Evolutionary conservation across 1,284 basidiomycete genomes (phyloP).

Genomic region (Agaricales sp.): DNA sequence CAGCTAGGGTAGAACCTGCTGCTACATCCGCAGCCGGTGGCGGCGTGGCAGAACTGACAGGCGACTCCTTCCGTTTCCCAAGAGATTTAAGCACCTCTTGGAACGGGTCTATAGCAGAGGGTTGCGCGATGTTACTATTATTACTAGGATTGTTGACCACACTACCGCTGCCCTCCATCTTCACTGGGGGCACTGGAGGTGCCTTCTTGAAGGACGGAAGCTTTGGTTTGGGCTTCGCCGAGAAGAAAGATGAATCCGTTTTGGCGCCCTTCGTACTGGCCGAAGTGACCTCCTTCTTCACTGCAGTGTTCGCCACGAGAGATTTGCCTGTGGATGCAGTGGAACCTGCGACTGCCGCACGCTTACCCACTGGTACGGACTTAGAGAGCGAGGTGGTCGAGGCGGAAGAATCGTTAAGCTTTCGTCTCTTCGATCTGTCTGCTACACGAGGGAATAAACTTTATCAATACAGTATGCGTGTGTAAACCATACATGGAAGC

Average conservation of each 20-base stretch:
- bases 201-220: constrained; percentile 76
- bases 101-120: constrained; percentile 68
- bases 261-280: constrained; percentile 60
- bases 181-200: constrained; percentile 27
- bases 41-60: constrained; percentile 29
- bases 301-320: constrained; percentile 14
- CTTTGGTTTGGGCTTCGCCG: constrained; percentile 64
- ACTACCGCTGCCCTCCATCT: constrained; percentile 30
- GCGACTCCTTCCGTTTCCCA: constrained; percentile 50
- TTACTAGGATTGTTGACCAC: constrained; percentile 4
- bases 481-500: background rate
- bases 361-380: constrained; percentile 54
- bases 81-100: constrained; percentile 70
- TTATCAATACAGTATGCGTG: constrained; percentile 15
- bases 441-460: constrained; percentile 26
- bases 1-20: constrained; percentile 26
- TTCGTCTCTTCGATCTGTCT: constrained; percentile 61
- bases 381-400: constrained; percentile 21
- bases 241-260: constrained; percentile 78
- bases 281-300: constrained; percentile 34
- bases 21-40: constrained; percentile 24
- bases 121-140: constrained; percentile 57
- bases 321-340: constrained; percentile 10
- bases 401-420: constrained; percentile 38
- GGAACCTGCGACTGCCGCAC: constrained; percentile 36